Evolutionary conservation across 495 filamentous ascomycete species (phyloP).

Genomic region (Immersiella caudata): DNA sequence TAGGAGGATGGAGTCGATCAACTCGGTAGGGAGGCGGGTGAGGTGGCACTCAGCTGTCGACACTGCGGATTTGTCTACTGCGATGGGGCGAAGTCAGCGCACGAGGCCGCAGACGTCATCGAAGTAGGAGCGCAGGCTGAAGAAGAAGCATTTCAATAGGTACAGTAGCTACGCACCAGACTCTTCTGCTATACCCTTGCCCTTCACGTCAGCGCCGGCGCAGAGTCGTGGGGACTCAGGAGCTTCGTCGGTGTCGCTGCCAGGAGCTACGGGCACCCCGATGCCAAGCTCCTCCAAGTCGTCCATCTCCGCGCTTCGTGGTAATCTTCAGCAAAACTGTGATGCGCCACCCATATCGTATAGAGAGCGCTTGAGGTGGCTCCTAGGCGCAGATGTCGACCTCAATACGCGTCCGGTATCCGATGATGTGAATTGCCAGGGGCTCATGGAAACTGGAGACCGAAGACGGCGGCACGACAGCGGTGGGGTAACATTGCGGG

Average conservation of each 20-base stretch:
- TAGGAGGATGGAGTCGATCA: slow-evolving; percentile 63
- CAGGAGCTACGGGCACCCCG: not conserved
- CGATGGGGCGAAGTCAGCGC: not conserved
- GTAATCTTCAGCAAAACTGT: not conserved
- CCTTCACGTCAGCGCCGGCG: not conserved
- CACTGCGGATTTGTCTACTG: not conserved
- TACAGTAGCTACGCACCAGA: not conserved
- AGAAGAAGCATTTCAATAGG: not conserved
- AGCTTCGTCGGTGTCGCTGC: not conserved
- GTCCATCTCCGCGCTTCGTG: not conserved
- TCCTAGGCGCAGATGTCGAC: not conserved
- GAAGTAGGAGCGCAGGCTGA: not conserved
- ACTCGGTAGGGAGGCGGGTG: slow-evolving; percentile 61
- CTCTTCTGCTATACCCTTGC: not conserved
- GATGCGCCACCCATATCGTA: not conserved
- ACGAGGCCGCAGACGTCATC: not conserved
- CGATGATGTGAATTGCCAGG: not conserved
- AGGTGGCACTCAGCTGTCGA: slow-evolving; percentile 29
- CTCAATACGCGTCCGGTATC: not conserved
- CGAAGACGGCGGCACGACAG: not conserved
- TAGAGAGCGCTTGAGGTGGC: not conserved
- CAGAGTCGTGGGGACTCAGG: too few relatives aligned
- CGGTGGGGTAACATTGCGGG: not conserved
- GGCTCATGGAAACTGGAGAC: not conserved
- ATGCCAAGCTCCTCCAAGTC: not conserved